phyloP scores from a whole-genome alignment of 2,329 filamentous ascomycete species.

The Fusarium poae region DNA sequence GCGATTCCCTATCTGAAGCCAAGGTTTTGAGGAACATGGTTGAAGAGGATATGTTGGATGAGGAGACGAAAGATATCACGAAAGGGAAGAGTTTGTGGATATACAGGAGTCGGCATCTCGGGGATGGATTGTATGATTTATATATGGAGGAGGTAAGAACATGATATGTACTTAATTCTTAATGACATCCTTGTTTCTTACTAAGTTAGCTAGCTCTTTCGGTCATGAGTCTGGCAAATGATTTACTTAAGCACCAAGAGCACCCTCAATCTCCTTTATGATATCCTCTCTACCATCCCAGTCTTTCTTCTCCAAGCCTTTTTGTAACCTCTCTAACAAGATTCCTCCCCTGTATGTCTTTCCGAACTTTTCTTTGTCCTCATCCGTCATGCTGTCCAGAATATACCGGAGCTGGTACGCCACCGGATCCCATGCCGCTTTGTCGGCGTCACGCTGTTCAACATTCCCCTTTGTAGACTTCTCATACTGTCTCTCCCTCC shows the following conservation, averaged over 20 bases:
- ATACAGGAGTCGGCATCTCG: background rate
- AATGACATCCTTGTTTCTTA: too few relatives aligned
- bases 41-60: background rate
- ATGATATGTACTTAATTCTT: too few relatives aligned
- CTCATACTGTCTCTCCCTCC: too few relatives aligned
- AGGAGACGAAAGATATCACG: fast-evolving
- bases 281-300: background rate
- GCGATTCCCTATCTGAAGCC: slow-evolving; percentile 5
- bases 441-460: background rate
- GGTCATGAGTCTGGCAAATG: too few relatives aligned
- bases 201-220: too few relatives aligned
- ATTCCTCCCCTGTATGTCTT: background rate
- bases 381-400: background rate
- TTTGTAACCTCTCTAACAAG: background rate
- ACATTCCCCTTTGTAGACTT: background rate
- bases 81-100: background rate
- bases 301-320: background rate
- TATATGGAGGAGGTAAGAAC: slow-evolving; percentile 4
- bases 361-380: background rate
- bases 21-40: slow-evolving; percentile 13
- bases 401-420: background rate
- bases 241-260: background rate
- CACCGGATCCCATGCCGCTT: background rate
- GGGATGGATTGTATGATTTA: background rate
- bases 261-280: background rate